These are phyloP conservation scores for Gomphus sp. DNA, from an alignment of 1,284 basidiomycete genomes.

Conservation along the genomic window DNA sequence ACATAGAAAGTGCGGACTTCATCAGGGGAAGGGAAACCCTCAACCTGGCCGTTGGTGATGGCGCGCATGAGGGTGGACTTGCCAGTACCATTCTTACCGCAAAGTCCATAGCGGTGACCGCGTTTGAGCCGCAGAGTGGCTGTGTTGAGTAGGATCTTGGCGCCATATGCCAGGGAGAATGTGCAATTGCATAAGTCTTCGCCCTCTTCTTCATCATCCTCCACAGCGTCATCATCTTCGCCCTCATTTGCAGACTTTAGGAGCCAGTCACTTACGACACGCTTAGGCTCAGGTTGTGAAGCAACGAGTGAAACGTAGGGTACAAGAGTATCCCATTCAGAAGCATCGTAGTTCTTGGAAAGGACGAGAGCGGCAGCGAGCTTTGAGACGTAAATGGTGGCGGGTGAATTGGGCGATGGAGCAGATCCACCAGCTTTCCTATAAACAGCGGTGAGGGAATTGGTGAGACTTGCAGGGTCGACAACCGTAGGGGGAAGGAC, in stretches of 20 bases:
- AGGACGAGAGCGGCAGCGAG: constrained; percentile 85
- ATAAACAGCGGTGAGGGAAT: constrained; percentile 67
- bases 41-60: constrained; percentile 93
- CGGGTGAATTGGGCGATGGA: constrained; percentile 45
- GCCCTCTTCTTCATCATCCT: constrained; percentile 91
- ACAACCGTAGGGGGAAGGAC: constrained; percentile 76
- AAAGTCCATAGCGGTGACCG: constrained; percentile 97
- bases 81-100: constrained; percentile 96
- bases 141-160: constrained; percentile 96
- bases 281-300: constrained; percentile 55
- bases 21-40: constrained; percentile 94
- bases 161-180: constrained; percentile 97
- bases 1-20: constrained; percentile 98
- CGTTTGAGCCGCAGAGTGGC: constrained; percentile 95
- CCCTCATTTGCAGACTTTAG: constrained; percentile 82
- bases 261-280: constrained; percentile 77
- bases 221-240: constrained; percentile 57
- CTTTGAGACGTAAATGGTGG: constrained; percentile 64
- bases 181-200: constrained; percentile 98
- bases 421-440: constrained; percentile 62
- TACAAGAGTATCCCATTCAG: constrained; percentile 80
- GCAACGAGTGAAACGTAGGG: constrained; percentile 69
- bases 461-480: constrained; percentile 57
- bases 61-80: constrained; percentile 98
- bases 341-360: constrained; percentile 84